Conservation (phyloP, 2,329 filamentous ascomycete species). For the Xylariaceae sp. region DNA sequence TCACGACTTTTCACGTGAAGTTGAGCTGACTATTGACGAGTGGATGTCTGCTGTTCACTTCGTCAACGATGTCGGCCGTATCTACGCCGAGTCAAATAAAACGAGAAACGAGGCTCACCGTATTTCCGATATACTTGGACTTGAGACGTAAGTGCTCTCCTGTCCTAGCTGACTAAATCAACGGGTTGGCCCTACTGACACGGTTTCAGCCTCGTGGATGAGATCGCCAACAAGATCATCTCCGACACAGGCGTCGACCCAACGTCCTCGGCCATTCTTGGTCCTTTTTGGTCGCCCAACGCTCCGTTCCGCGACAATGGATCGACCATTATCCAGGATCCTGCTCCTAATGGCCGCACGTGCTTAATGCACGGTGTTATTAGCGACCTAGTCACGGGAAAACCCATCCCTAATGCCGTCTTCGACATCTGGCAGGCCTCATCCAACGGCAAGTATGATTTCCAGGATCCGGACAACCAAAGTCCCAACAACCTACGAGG, state of each 20-base stretch:
- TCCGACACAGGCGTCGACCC: slow-evolving; percentile 66
- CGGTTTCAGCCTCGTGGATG: slow-evolving; percentile 62
- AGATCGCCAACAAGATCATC: slow-evolving; percentile 69
- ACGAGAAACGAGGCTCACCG: slow-evolving; percentile 77
- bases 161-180: not conserved
- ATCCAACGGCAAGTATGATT: slow-evolving; percentile 77
- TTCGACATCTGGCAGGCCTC: slow-evolving; percentile 82
- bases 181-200: slow-evolving; percentile 13
- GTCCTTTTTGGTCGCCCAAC: slow-evolving; percentile 78
- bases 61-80: slow-evolving; percentile 75
- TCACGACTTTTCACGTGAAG: slow-evolving; percentile 79
- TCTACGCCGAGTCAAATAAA: slow-evolving; percentile 58
- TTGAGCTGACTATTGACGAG: slow-evolving; percentile 77
- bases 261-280: slow-evolving; percentile 78
- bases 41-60: slow-evolving; percentile 79
- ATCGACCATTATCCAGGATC: slow-evolving; percentile 68
- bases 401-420: slow-evolving; percentile 69
- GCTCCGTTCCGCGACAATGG: slow-evolving; percentile 74
- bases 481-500: slow-evolving; percentile 75
- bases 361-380: slow-evolving; percentile 74
- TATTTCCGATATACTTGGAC: slow-evolving; percentile 74
- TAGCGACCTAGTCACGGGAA: slow-evolving; percentile 47
- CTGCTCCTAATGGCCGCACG: slow-evolving; percentile 62
- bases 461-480: slow-evolving; percentile 76
- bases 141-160: slow-evolving; percentile 66